Evolutionary conservation across 192 early-diverging fungal genomes (phyloP).

Genomic region (Phycomyces nitens): DNA sequence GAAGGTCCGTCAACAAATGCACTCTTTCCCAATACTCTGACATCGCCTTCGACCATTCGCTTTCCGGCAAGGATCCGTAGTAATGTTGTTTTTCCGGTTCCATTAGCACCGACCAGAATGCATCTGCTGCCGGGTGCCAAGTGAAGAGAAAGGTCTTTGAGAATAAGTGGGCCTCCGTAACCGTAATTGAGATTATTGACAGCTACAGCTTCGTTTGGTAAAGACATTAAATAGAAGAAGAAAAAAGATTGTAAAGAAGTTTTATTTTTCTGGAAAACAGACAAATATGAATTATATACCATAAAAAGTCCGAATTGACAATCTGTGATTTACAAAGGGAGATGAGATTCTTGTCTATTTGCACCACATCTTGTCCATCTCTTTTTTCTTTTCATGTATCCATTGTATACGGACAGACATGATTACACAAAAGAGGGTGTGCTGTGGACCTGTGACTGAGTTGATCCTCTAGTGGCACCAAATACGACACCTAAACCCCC

Average conservation of each 20-base stretch:
- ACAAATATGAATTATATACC: no score
- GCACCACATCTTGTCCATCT: no score
- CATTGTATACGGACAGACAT: no score
- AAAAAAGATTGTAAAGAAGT: background rate
- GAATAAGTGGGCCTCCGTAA: conserved; percentile 55
- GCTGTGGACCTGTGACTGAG: no score
- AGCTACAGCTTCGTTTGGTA: conserved; percentile 11
- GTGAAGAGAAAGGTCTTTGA: conserved; percentile 50
- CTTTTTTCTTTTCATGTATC: no score
- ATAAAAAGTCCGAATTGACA: no score
- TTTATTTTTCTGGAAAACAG: no score
- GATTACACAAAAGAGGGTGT: no score
- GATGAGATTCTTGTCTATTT: no score
- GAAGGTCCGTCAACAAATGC: conserved; percentile 60
- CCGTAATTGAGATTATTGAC: conserved; percentile 52
- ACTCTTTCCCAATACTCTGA: conserved; percentile 60
- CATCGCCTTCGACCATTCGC: conserved; percentile 47
- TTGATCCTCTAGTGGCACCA: no score
- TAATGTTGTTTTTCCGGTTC: conserved; percentile 67
- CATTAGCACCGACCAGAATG: conserved; percentile 76
- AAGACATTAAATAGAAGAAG: background rate
- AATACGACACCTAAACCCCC: no score
- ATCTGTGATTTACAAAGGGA: no score
- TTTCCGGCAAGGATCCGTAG: conserved; percentile 71
- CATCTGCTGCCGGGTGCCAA: conserved; percentile 56